These are phyloP conservation scores for Colletotrichum melonis DNA, from an alignment of 2,329 filamentous ascomycete genomes.

Conservation along the genomic window DNA sequence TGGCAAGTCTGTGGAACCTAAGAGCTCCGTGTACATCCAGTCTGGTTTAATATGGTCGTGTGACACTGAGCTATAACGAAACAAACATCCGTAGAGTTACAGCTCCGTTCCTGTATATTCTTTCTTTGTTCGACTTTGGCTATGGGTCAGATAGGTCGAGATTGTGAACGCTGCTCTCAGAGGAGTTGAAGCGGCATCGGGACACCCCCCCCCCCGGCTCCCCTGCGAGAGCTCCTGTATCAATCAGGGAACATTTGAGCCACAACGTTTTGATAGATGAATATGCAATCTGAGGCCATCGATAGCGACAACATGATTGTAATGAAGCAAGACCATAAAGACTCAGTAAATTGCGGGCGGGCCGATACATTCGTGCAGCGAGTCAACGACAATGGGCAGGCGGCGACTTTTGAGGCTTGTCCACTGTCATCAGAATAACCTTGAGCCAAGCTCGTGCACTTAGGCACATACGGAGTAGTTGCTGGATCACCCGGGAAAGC, in stretches of 20 bases:
- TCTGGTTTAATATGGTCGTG: no score
- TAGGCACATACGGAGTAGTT: no score
- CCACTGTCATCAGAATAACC: neutral
- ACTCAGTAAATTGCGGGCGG: neutral
- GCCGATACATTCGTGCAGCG: neutral
- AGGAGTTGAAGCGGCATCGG: neutral
- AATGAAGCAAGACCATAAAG: neutral
- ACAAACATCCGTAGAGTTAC: no score
- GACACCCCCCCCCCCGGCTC: no score
- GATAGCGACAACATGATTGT: neutral
- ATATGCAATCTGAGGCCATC: neutral
- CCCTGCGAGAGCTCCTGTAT: neutral
- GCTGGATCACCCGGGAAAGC: neutral
- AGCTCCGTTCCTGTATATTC: no score
- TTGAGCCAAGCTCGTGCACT: neutral
- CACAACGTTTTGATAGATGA: neutral
- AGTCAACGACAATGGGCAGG: neutral
- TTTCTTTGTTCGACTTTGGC: no score
- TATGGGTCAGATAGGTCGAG: neutral
- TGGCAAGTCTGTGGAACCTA: no score
- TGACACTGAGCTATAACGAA: no score
- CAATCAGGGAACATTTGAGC: neutral
- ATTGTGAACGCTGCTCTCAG: neutral
- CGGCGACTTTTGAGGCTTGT: neutral
- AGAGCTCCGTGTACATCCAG: no score